phyloP scores from a whole-genome alignment of 129 eudicot species.

The Smallanthus sonchifolius region DNA sequence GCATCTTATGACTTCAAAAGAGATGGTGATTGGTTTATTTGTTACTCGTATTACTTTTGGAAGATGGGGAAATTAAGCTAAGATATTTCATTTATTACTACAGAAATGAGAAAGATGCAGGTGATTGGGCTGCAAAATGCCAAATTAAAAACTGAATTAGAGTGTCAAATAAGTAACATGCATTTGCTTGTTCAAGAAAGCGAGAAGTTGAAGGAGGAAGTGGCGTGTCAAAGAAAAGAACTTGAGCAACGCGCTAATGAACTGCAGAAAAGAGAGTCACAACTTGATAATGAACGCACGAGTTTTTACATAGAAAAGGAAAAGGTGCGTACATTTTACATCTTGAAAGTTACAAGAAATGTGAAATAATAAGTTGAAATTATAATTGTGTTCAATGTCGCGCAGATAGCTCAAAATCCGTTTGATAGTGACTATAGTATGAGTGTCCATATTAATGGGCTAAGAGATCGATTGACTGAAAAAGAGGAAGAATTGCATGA shows the following conservation, averaged over 20 bases:
- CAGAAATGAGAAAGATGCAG: conserved; percentile 58
- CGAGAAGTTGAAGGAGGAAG: conserved; percentile 44
- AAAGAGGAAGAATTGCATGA: conserved; percentile 55
- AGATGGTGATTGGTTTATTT: neutral
- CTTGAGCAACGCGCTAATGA: conserved; percentile 42
- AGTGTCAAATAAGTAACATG: conserved; percentile 42
- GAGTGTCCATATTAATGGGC: conserved; percentile 32
- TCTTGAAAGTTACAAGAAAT: neutral
- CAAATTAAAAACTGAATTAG: conserved; percentile 45
- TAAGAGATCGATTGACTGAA: conserved; percentile 43
- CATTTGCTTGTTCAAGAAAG: conserved; percentile 38
- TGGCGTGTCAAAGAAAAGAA: conserved; percentile 40
- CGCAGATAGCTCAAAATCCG: conserved; percentile 46
- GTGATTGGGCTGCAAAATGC: conserved; percentile 41
- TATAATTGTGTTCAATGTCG: neutral
- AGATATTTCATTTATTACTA: conserved; percentile 10
- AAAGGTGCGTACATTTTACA: conserved; percentile 22
- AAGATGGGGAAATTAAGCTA: neutral
- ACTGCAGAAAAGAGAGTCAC: conserved; percentile 35
- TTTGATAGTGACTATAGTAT: conserved; percentile 33
- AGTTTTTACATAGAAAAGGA: conserved; percentile 39
- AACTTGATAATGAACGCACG: conserved; percentile 33
- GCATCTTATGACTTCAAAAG: neutral
- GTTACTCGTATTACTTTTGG: neutral
- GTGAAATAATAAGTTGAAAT: neutral